These are phyloP conservation scores for Cladosporium sp. DNA, from an alignment of 2,329 filamentous ascomycete genomes.

Conservation along the genomic window DNA sequence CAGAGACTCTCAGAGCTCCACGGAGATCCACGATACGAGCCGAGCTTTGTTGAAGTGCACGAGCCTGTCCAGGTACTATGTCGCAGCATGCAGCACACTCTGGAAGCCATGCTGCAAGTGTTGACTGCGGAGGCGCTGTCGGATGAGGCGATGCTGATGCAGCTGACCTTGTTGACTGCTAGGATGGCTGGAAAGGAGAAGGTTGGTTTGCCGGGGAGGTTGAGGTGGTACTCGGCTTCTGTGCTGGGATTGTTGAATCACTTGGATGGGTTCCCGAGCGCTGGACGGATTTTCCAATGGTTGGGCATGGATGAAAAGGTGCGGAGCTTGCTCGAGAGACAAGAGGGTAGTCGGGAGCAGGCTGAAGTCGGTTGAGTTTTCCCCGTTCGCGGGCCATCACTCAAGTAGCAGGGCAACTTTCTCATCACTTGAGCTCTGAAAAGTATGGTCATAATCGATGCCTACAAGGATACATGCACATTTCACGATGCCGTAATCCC, in stretches of 20 bases:
- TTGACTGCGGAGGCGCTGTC: neutral
- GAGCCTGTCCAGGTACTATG: neutral
- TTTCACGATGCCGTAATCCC: neutral
- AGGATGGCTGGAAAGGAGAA: neutral
- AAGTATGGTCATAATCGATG: too few relatives aligned
- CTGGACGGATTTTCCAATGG: neutral
- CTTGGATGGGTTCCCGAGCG: neutral
- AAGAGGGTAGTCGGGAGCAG: neutral
- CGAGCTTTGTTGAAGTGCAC: neutral
- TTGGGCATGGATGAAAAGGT: neutral
- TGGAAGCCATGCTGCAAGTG: neutral
- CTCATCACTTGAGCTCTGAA: too few relatives aligned
- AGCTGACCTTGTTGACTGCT: too few relatives aligned
- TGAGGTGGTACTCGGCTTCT: neutral
- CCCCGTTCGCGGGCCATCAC: too few relatives aligned
- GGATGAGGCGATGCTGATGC: neutral
- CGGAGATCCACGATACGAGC: neutral
- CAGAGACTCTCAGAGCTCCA: neutral
- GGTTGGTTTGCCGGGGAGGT: neutral
- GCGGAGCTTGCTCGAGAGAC: neutral
- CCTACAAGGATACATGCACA: neutral
- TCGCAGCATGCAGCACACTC: neutral
- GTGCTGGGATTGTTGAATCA: neutral
- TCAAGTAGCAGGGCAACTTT: too few relatives aligned
- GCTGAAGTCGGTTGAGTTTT: too few relatives aligned